These are phyloP conservation scores for Tagetes patula DNA, from an alignment of 129 eudicot genomes.

Conservation along the genomic window DNA sequence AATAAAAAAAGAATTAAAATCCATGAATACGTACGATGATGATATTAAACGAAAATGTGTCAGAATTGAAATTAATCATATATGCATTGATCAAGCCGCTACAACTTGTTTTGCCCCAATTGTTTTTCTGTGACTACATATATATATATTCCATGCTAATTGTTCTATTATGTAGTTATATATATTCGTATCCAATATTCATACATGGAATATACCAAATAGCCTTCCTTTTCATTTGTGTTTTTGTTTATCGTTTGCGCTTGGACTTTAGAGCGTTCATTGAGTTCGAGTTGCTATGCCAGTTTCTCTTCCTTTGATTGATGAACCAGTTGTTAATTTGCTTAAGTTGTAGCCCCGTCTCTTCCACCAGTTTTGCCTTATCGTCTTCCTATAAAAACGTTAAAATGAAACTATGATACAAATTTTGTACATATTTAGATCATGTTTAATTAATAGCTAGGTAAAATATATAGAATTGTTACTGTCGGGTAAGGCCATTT, in stretches of 20 bases:
- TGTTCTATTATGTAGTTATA: background rate
- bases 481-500: constrained; percentile 99
- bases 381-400: constrained; percentile 73
- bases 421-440: background rate
- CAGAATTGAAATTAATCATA: constrained; percentile 33
- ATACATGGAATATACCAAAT: constrained; percentile 11
- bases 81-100: constrained; percentile 24
- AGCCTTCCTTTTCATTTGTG: background rate
- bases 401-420: background rate
- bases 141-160: constrained; percentile 13
- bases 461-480: background rate
- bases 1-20: no score
- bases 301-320: constrained; percentile 93
- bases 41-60: constrained; percentile 22
- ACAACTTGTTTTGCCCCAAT: constrained; percentile 26
- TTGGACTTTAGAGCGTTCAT: constrained; percentile 76
- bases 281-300: constrained; percentile 89
- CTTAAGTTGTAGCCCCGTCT: constrained; percentile 91
- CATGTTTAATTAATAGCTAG: background rate
- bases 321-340: constrained; percentile 98
- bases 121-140: background rate
- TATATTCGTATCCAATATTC: constrained; percentile 13
- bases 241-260: constrained; percentile 59
- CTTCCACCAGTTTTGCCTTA: constrained; percentile 91
- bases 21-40: background rate